Evolutionary conservation across 83 land plant species (phyloP).

Genomic region (Thuja plicata): DNA sequence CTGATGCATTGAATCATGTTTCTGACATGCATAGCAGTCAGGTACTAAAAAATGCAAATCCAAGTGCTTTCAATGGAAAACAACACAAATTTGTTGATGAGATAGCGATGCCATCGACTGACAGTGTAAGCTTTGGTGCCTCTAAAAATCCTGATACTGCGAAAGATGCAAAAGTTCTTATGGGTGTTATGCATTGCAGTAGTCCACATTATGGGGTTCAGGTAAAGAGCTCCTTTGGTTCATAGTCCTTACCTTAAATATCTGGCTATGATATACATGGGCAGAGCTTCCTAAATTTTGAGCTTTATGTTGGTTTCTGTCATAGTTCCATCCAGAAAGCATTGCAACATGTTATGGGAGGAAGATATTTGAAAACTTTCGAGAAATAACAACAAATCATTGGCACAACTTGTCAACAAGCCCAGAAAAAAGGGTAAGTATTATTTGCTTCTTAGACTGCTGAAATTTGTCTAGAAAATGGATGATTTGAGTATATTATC

Average conservation of each 20-base stretch:
- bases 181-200: constrained; percentile 82
- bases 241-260: background rate
- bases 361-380: constrained; percentile 82
- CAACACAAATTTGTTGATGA: constrained; percentile 5
- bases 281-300: background rate
- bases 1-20: constrained; percentile 17
- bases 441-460: constrained; percentile 19
- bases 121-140: background rate
- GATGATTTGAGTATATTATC: background rate
- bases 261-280: background rate
- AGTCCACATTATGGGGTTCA: constrained; percentile 98
- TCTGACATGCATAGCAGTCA: constrained; percentile 1
- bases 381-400: constrained; percentile 63
- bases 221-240: constrained; percentile 36
- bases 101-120: background rate
- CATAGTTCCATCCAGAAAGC: constrained; percentile 98
- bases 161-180: constrained; percentile 42
- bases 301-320: constrained; percentile 4
- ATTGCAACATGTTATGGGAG: constrained; percentile 86
- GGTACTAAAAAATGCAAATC: background rate
- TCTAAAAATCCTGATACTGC: background rate
- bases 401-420: constrained; percentile 32
- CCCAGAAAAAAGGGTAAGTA: constrained; percentile 30
- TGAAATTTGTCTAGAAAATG: background rate
- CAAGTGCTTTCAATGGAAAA: background rate